phyloP scores from a whole-genome alignment of 228 moss, liverwort and hornwort species.

The Sphagnum fallax region DNA sequence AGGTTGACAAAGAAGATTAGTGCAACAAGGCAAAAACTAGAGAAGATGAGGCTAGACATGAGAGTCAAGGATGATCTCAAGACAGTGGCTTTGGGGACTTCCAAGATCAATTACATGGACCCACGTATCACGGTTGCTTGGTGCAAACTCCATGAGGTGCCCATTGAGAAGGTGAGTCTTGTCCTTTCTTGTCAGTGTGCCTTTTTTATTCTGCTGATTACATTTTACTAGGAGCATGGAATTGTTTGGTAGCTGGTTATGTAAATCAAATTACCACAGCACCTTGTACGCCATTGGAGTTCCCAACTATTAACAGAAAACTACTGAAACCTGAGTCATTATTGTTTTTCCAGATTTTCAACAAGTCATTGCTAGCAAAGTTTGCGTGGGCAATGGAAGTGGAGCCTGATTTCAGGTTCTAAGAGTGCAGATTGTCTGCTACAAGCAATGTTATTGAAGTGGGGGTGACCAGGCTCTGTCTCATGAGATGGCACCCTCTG shows the following conservation, averaged over 20 bases:
- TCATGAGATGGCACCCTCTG: background rate
- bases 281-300: too few species aligned
- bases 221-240: background rate
- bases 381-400: constrained; percentile 99
- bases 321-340: too few species aligned
- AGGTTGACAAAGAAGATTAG: constrained; percentile 78
- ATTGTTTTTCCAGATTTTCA: constrained; percentile 53
- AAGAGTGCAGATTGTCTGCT: constrained; percentile 15
- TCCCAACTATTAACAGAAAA: too few species aligned
- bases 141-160: constrained; percentile 98
- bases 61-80: constrained; percentile 95
- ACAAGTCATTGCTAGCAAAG: constrained; percentile 90
- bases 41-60: constrained; percentile 95
- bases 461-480: background rate
- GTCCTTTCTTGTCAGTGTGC: background rate
- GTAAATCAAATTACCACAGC: too few species aligned
- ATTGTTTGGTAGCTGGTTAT: too few species aligned
- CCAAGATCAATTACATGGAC: constrained; percentile 99
- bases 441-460: background rate
- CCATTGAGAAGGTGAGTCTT: constrained; percentile 71
- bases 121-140: constrained; percentile 96
- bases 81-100: constrained; percentile 95
- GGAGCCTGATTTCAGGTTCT: constrained; percentile 89
- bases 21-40: constrained; percentile 60
- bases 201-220: background rate